Evolutionary conservation across 2,329 filamentous ascomycete genomes (phyloP).

Genomic region (Knufia petricola): DNA sequence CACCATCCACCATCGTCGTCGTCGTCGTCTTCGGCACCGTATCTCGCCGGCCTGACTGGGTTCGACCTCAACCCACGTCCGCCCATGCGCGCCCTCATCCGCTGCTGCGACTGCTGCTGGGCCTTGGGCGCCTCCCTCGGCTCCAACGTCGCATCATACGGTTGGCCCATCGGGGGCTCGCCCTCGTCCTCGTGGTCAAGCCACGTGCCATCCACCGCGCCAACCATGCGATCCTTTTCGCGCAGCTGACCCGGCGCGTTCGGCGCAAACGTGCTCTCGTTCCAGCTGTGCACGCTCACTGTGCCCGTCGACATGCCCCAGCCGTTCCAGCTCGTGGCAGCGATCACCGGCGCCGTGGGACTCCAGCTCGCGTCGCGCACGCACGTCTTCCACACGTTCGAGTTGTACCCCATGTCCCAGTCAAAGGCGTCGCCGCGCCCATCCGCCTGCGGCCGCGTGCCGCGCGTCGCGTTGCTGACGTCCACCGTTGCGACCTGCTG

Average conservation of each 20-base stretch:
- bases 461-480: constrained; percentile 60
- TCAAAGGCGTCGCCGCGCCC: constrained; percentile 50
- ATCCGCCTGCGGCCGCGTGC: constrained; percentile 47
- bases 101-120: not conserved
- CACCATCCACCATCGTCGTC: constrained; percentile 22
- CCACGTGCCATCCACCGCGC: not conserved
- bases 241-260: not conserved
- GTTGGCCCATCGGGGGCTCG: constrained; percentile 47
- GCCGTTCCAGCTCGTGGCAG: constrained; percentile 75
- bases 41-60: constrained; percentile 18
- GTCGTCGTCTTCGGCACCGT: constrained; percentile 20
- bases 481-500: constrained; percentile 70
- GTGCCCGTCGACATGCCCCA: constrained; percentile 64
- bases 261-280: constrained; percentile 41
- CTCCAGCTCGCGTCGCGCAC: constrained; percentile 89
- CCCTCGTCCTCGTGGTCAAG: constrained; percentile 49
- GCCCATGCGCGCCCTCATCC: constrained; percentile 22
- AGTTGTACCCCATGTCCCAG: constrained; percentile 29
- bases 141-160: constrained; percentile 52
- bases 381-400: constrained; percentile 60
- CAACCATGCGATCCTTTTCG: not conserved
- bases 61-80: constrained; percentile 22
- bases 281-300: constrained; percentile 69
- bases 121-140: constrained; percentile 38
- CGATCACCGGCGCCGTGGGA: constrained; percentile 66